Conservation (phyloP, 2,329 filamentous ascomycete species). For the Talaromyces pinophilus region DNA sequence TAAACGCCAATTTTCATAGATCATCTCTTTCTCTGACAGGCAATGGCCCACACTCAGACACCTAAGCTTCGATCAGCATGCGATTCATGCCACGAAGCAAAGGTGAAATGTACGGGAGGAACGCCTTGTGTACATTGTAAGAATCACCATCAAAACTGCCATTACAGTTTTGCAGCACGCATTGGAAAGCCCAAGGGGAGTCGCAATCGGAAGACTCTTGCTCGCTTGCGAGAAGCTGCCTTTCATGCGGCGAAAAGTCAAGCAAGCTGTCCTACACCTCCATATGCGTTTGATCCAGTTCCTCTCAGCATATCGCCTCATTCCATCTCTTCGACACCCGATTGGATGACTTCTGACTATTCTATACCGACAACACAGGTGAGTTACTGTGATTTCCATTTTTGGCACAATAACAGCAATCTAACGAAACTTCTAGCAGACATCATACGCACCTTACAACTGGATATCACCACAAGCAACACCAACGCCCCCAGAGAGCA, state of each 20-base stretch:
- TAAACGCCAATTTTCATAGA: not conserved
- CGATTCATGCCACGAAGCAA: conserved; percentile 24
- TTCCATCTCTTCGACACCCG: conserved; percentile 3
- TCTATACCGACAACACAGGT: conserved; percentile 5
- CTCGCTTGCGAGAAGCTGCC: conserved; percentile 21
- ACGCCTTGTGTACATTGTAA: conserved; percentile 22
- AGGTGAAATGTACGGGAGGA: conserved; percentile 23
- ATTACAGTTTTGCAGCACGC: conserved; percentile 23
- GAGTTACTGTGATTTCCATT: not conserved
- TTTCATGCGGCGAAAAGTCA: conserved; percentile 7
- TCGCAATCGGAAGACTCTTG: conserved; percentile 23
- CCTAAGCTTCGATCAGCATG: conserved; percentile 24
- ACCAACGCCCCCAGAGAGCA: conserved; percentile 19
- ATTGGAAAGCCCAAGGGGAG: conserved; percentile 24
- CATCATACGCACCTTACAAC: conserved; percentile 6
- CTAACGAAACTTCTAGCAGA: not conserved
- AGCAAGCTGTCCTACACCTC: conserved; percentile 8
- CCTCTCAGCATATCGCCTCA: conserved; percentile 8
- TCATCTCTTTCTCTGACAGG: not conserved
- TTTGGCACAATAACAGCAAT: not conserved
- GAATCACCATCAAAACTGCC: conserved; percentile 20
- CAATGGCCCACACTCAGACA: conserved; percentile 20
- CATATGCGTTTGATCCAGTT: conserved; percentile 2
- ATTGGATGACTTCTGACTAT: conserved; percentile 16
- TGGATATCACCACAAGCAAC: conserved; percentile 16